Percentiles rank a stretch among this genome's conserved stretches.
These are phyloP conservation scores for Chaetomidium leptoderma DNA, from an alignment of 495 filamentous ascomycete species.

Conservation along the genomic window DNA sequence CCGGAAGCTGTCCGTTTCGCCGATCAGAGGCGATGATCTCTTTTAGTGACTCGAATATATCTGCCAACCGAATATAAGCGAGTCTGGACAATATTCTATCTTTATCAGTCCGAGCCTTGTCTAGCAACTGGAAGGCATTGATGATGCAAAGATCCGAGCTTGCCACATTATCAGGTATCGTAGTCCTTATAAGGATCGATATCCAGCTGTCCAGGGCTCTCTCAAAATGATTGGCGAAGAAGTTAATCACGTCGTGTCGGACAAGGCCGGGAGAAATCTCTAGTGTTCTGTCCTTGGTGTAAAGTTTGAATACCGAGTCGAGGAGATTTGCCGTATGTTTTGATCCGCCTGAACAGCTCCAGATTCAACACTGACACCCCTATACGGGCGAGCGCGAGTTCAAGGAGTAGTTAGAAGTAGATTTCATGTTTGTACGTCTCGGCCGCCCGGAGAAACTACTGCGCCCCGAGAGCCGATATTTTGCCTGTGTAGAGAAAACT, in stretches of 20 bases:
- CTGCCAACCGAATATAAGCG: background rate
- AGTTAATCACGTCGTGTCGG: background rate
- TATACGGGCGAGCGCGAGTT: no score
- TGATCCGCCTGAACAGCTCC: no score
- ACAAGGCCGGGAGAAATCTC: slow-evolving; percentile 1
- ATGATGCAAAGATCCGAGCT: background rate
- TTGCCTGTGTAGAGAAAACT: no score
- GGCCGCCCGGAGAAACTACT: no score
- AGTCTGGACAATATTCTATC: background rate
- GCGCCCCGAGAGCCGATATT: no score
- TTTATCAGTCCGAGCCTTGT: background rate
- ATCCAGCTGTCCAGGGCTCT: background rate
- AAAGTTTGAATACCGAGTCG: no score
- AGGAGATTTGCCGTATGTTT: no score
- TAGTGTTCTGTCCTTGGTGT: background rate
- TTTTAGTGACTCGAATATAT: background rate
- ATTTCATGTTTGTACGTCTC: no score
- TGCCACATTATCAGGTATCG: background rate
- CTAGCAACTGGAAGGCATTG: background rate
- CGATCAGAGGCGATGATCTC: background rate
- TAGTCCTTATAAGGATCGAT: background rate
- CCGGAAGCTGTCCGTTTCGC: background rate
- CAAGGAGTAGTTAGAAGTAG: no score
- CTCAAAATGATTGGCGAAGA: slow-evolving; percentile 3
- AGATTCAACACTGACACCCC: no score